These are phyloP conservation scores for Cerrena zonata DNA, from an alignment of 1,284 basidiomycete genomes.

Conservation along the genomic window DNA sequence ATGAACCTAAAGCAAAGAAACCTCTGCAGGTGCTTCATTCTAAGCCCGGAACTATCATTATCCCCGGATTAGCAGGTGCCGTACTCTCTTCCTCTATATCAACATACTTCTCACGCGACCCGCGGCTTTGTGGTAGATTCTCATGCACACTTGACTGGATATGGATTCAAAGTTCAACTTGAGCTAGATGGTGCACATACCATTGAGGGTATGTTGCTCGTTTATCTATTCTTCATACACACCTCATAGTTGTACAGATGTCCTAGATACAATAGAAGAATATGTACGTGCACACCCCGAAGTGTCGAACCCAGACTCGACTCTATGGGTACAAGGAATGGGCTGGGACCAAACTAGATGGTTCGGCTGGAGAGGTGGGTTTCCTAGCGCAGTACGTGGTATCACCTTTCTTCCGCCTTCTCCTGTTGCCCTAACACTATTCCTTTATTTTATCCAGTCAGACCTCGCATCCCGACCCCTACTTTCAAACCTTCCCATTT, in stretches of 20 bases:
- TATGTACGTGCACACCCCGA: conserved; percentile 59
- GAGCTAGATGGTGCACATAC: conserved; percentile 58
- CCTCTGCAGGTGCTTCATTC: conserved; percentile 39
- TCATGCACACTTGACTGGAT: conserved; percentile 71
- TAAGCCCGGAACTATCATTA: conserved; percentile 43
- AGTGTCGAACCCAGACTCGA: conserved; percentile 43
- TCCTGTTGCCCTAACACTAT: neutral
- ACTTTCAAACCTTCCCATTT: conserved; percentile 62
- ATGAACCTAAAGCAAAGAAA: conserved; percentile 27
- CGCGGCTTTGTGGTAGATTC: conserved; percentile 47
- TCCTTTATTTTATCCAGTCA: conserved; percentile 24
- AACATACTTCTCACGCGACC: neutral
- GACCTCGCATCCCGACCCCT: conserved; percentile 58
- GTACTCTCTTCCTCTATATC: too few species aligned
- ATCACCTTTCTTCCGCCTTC: neutral
- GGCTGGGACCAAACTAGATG: conserved; percentile 92
- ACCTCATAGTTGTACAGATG: too few species aligned
- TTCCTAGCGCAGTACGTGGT: conserved; percentile 70
- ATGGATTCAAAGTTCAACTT: conserved; percentile 65
- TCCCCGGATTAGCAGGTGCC: conserved; percentile 71
- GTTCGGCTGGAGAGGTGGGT: conserved; percentile 46
- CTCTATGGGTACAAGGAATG: conserved; percentile 85
- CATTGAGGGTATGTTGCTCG: too few species aligned
- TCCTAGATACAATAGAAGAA: conserved; percentile 54
- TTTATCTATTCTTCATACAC: too few species aligned